Evolutionary conservation across 257 asterid species (phyloP).

Genomic region (Przewalskia tangutica): DNA sequence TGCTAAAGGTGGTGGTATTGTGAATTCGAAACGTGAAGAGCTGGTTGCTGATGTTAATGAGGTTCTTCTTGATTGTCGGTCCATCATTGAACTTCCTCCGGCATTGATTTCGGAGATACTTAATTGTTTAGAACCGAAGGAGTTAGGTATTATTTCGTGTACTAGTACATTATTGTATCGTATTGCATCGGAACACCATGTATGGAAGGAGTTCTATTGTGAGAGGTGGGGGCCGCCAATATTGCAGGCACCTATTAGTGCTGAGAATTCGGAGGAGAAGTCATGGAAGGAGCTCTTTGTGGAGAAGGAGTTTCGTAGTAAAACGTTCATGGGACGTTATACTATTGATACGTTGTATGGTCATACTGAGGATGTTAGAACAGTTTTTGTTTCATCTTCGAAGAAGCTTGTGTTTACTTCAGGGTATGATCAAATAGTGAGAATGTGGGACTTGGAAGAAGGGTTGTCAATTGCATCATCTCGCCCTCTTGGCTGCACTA

Average conservation of each 20-base stretch:
- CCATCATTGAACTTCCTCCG: constrained; percentile 72
- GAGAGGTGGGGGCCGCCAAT: constrained; percentile 89
- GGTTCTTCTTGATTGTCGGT: constrained; percentile 10
- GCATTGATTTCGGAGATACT: constrained; percentile 70
- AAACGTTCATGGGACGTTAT: constrained; percentile 71
- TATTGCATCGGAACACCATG: constrained; percentile 69
- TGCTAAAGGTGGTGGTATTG: constrained; percentile 21
- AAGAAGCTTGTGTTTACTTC: constrained; percentile 84
- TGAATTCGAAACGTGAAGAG: not conserved
- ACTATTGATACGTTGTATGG: constrained; percentile 69
- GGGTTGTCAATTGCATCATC: constrained; percentile 75
- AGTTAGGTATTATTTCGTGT: constrained; percentile 79
- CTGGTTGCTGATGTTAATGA: constrained; percentile 22
- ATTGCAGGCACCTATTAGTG: constrained; percentile 22
- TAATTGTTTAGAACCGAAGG: constrained; percentile 74
- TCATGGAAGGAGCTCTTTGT: constrained; percentile 80
- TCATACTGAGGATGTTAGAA: constrained; percentile 80
- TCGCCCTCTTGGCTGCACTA: constrained; percentile 78
- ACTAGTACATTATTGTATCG: constrained; percentile 51
- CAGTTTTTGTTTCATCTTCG: constrained; percentile 60
- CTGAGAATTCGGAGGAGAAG: constrained; percentile 41
- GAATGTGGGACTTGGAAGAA: constrained; percentile 94
- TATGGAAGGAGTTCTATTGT: constrained; percentile 80
- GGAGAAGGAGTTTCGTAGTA: constrained; percentile 89
- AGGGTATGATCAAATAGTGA: constrained; percentile 85